phyloP scores from a whole-genome alignment of 768 basidiomycete species.

The Suillus americanus region DNA sequence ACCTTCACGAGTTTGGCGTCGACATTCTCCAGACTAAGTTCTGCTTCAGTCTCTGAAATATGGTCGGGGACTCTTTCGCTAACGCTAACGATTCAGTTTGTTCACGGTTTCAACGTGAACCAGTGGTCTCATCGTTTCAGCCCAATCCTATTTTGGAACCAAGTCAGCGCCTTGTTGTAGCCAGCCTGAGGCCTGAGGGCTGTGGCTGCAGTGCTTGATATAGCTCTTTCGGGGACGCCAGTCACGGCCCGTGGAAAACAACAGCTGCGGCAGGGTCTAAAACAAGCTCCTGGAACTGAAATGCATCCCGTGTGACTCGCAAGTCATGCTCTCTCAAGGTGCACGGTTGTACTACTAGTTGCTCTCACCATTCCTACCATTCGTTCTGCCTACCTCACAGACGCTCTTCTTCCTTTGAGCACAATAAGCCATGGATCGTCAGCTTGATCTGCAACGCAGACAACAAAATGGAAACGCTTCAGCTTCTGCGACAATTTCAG shows the following conservation, averaged over 20 bases:
- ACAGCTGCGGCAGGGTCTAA: constrained; percentile 6
- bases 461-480: constrained; percentile 18
- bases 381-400: not conserved
- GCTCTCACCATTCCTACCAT: not conserved
- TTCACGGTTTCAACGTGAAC: not conserved
- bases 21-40: not conserved
- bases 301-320: constrained; percentile 9
- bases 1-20: not conserved
- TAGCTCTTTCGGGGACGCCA: not conserved
- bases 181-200: not conserved
- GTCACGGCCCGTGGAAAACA: constrained; percentile 8
- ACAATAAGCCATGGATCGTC: constrained; percentile 3
- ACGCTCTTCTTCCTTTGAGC: not conserved
- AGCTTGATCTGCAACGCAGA: constrained; percentile 22
- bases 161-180: constrained; percentile 3
- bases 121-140: not conserved
- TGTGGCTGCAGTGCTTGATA: constrained; percentile 8
- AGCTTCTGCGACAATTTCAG: too few species aligned
- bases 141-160: not conserved
- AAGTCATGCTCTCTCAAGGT: constrained; percentile 8
- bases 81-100: not conserved
- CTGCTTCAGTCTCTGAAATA: not conserved
- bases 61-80: too few species aligned
- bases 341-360: not conserved
- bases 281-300: constrained; percentile 19